phyloP scores from a whole-genome alignment of 73 alveolate genomes.

The Tetrahymena borealis region DNA sequence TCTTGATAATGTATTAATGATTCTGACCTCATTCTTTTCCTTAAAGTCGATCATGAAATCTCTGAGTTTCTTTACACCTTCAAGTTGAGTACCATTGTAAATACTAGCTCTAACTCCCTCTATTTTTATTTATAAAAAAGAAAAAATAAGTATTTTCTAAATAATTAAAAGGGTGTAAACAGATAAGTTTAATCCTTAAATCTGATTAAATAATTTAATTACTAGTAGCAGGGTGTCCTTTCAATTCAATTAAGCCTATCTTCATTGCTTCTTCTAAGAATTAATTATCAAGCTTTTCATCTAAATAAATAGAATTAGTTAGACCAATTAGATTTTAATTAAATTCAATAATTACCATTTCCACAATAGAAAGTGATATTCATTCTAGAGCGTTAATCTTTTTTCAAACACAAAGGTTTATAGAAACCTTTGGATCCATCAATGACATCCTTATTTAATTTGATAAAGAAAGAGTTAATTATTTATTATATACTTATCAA shows the following conservation, averaged over 20 bases:
- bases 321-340: conserved; percentile 11
- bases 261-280: conserved; percentile 60
- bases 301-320: neutral
- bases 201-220: neutral
- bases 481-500: neutral
- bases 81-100: conserved; percentile 65
- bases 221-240: conserved; percentile 56
- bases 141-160: neutral
- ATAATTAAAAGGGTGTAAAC: too few relatives aligned
- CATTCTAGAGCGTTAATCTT: conserved; percentile 47
- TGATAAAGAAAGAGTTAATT: neutral
- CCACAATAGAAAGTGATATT: conserved; percentile 44
- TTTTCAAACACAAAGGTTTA: conserved; percentile 37
- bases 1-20: neutral
- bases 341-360: neutral
- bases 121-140: neutral
- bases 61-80: conserved; percentile 58
- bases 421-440: conserved; percentile 52
- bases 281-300: conserved; percentile 63
- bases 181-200: too few relatives aligned
- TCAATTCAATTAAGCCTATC: conserved; percentile 48
- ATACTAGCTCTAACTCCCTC: conserved; percentile 67
- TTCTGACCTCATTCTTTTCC: neutral
- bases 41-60: conserved; percentile 51
- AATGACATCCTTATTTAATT: conserved; percentile 46